phyloP scores from a whole-genome alignment of 73 alveolate species.

The Loxodes magnus region DNA sequence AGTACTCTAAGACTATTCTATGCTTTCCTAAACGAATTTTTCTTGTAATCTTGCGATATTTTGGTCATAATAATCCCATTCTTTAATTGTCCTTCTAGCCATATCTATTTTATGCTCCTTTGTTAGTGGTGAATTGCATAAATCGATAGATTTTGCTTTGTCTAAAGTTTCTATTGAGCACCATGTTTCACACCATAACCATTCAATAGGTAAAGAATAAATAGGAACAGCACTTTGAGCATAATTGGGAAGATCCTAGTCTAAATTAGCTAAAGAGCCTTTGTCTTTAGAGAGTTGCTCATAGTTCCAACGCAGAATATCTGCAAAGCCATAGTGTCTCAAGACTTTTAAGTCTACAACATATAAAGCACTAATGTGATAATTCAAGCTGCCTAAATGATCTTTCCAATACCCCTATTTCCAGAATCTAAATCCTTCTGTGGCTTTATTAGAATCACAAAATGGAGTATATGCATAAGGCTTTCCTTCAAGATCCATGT shows the following conservation, averaged over 20 bases:
- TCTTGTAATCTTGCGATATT: too few relatives aligned
- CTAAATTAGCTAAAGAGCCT: slow-evolving; percentile 41
- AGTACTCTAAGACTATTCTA: too few relatives aligned
- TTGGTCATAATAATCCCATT: slow-evolving; percentile 11
- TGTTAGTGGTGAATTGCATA: slow-evolving; percentile 48
- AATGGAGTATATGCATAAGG: slow-evolving; percentile 43
- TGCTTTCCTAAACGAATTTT: too few relatives aligned
- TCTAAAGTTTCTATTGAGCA: slow-evolving; percentile 27
- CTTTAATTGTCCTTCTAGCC: slow-evolving; percentile 3
- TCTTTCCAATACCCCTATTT: slow-evolving; percentile 48
- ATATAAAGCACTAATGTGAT: slow-evolving; percentile 40
- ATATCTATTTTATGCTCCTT: slow-evolving; percentile 11
- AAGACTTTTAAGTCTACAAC: slow-evolving; percentile 32
- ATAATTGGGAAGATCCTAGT: slow-evolving; percentile 54
- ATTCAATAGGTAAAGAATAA: slow-evolving; percentile 27
- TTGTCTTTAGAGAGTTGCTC: slow-evolving; percentile 38
- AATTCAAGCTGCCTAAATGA: slow-evolving; percentile 15
- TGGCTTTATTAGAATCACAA: slow-evolving; percentile 38
- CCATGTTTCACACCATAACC: slow-evolving; percentile 66
- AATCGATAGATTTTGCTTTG: slow-evolving; percentile 41
- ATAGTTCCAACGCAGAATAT: slow-evolving; percentile 28
- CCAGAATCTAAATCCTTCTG: slow-evolving; percentile 59
- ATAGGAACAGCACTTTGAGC: slow-evolving; percentile 36
- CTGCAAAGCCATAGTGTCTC: slow-evolving; percentile 21
- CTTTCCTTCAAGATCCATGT: slow-evolving; percentile 36